Base-by-base conservation (phyloP, 2,329 filamentous ascomycete species). In the Cladophialophora psammophila region DNA sequence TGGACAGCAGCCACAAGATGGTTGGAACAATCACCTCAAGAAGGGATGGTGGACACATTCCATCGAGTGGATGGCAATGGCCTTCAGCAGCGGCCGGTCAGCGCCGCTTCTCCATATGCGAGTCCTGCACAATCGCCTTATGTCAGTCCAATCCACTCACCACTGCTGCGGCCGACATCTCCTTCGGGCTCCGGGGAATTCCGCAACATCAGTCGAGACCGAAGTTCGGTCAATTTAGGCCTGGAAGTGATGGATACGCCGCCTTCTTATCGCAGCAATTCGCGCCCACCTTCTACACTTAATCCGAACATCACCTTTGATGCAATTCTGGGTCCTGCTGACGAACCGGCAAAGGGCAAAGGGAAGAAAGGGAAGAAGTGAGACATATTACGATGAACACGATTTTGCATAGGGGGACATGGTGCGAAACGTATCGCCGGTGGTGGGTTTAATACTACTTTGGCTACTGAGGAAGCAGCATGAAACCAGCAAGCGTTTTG, bases 1-100 rank as follows among this genome's bases (percentile, higher is more conserved):
- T 92, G 89, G 89, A 79, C 84, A 65, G 83, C 85, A 72, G 89
- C 88, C 2, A 83, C 87, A 71, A 81, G 85, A 71, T 91, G 89
- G 89, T 82, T 82, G 8, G 80, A 81, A 50, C 80, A 81, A 40
- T 79, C 80, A 18, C 76, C 77, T 7, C 34, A 61, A 71, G 75
- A 58, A 71, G 78, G 18, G 73, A 74, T 59, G 72, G 72, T 38
- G 9, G 62, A 63, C 10, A 40, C 63, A 42, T 18, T 36, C 13
- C 36, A 61, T 10, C 57, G 18, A 9, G 63, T 50, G 10, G 58
- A 70, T n/a, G 36, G 40, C 15, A n/a, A 60, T 48, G 54, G 53
- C 12, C 26, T 64, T 5, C 66, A 65, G 34, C 62, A 9, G 12
- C 59, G 59, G 7, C 59, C 45, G 0, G 35, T 35, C 59, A 61